A percentile compares a stretch with the other conserved stretches of the same genome.
phyloP scores from a whole-genome alignment of 1,284 basidiomycete species.

The Malassezia brasiliensis region DNA sequence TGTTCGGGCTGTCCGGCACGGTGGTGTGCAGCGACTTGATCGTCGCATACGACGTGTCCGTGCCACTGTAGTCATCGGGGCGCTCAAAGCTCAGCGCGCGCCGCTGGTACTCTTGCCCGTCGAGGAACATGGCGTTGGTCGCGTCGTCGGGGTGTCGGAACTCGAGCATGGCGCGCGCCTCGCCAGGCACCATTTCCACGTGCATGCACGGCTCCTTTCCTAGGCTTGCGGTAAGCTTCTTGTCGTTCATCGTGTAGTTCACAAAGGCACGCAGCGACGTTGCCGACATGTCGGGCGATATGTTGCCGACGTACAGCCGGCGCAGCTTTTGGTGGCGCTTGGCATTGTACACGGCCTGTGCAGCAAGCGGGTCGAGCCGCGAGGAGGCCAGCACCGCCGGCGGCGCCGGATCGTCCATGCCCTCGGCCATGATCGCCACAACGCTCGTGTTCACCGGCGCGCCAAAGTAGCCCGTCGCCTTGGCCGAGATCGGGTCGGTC shows the following conservation, averaged over 20 bases:
- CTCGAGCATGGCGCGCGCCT: constrained; percentile 85
- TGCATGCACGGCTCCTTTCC: constrained; percentile 68
- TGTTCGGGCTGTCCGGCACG: constrained; percentile 92
- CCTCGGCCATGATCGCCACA: constrained; percentile 5
- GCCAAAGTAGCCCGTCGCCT: constrained; percentile 92
- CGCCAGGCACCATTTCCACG: constrained; percentile 92
- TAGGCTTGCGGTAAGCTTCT: constrained; percentile 54
- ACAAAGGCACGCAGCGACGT: constrained; percentile 81
- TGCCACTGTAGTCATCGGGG: constrained; percentile 83
- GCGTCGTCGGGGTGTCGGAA: constrained; percentile 95
- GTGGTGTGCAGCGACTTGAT: constrained; percentile 66
- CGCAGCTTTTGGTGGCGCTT: constrained; percentile 64
- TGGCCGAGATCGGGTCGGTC: constrained; percentile 86
- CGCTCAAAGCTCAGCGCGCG: constrained; percentile 86
- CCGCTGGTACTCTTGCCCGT: constrained; percentile 87
- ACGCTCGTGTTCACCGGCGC: constrained; percentile 12
- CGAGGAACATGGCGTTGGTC: constrained; percentile 88
- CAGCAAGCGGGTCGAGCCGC: constrained; percentile 1
- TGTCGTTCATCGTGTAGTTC: constrained; percentile 84
- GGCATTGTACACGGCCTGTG: constrained; percentile 11
- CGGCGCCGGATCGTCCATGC: constrained; percentile 4
- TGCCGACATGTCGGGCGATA: constrained; percentile 83
- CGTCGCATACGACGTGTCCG: constrained; percentile 71
- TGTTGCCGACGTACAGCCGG: constrained; percentile 87
- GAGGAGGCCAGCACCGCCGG: neutral